phyloP scores from a whole-genome alignment of 2,329 filamentous ascomycete species.

The Mycosphaerella arachidis region DNA sequence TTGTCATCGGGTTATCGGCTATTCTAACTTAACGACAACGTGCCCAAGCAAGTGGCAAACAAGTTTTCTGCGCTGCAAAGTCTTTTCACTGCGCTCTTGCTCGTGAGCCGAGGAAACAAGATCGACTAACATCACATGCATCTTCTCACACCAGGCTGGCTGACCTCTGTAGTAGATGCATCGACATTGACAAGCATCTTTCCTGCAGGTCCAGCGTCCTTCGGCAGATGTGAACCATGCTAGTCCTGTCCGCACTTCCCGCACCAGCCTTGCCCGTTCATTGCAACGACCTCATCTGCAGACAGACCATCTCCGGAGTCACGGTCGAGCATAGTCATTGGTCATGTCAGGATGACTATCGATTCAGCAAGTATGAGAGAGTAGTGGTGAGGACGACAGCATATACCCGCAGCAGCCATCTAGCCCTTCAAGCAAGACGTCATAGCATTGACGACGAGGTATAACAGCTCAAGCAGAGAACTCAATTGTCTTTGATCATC shows the following conservation, averaged over 20 bases:
- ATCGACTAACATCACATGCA: too few relatives aligned
- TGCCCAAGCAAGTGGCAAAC: not conserved
- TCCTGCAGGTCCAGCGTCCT: too few relatives aligned
- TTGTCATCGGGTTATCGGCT: not conserved
- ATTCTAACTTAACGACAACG: not conserved
- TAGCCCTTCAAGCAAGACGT: not conserved
- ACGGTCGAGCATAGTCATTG: not conserved
- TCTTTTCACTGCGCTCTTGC: too few relatives aligned
- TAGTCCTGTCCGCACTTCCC: not conserved
- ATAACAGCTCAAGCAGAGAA: not conserved
- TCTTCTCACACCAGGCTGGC: too few relatives aligned
- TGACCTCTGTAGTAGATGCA: too few relatives aligned
- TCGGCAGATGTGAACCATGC: too few relatives aligned
- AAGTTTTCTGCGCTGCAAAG: not conserved
- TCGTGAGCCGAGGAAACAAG: too few relatives aligned
- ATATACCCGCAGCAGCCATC: not conserved
- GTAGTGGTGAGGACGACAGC: not conserved
- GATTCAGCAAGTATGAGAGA: not conserved
- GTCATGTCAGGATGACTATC: not conserved
- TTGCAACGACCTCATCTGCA: not conserved
- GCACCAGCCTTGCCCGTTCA: not conserved
- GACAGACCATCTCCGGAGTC: not conserved
- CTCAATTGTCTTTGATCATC: not conserved
- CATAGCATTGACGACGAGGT: not conserved
- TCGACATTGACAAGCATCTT: too few relatives aligned